Evolutionary conservation across 495 filamentous ascomycete species (phyloP), one percentile per base, ranked within the genome.

Genomic region (Massariosphaeria phaeospora): DNA sequence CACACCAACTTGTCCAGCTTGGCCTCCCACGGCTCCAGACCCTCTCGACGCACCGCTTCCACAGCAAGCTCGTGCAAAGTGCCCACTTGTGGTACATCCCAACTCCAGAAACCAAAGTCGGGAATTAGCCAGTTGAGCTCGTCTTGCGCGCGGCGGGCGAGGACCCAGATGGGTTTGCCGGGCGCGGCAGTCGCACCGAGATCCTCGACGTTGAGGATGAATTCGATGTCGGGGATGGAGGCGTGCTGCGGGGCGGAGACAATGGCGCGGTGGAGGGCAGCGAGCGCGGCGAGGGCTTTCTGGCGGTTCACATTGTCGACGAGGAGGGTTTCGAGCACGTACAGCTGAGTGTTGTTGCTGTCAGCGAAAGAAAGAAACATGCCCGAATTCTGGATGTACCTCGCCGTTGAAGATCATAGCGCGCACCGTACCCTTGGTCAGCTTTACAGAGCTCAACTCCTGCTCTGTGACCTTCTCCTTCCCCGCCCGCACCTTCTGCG

Each of bases 91-190:
- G 79, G 72, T 36, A 84, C 75, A 0, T 81, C 75, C 83, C 84
- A 89, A 1, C 81, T 72, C 83, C 84, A 91, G 73, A 84, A 87
- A 55, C 81, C 78, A 66, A 90, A 91, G 70, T 91, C 85, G 0
- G 88, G 87, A 71, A 91, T 85, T 2, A 87, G 63, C 81, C 87
- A 91, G 44, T 75, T 68, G 11, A 72, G 67, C 0, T 69, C 60
- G 33, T 83, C 74, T 21, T 61, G 55, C 9, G 52, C 48, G 13
- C 62, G 56, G 50, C 79, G 69, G 2, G 80, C 69, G 58, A 76
- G 75, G 7, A 72, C 70, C 79, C 80, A 84, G 11, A 78, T 70
- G 17, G 70, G 61, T 9, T 70, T 71, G 5, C 49, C 42, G 3
- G 71, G 65, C 1, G 64, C 39, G 50, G 73, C 63, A n/a, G n/a